Evolutionary conservation across 106 monocot species (phyloP), one percentile per base, ranked within the genome.

Genomic region (Dioscorea alata): DNA sequence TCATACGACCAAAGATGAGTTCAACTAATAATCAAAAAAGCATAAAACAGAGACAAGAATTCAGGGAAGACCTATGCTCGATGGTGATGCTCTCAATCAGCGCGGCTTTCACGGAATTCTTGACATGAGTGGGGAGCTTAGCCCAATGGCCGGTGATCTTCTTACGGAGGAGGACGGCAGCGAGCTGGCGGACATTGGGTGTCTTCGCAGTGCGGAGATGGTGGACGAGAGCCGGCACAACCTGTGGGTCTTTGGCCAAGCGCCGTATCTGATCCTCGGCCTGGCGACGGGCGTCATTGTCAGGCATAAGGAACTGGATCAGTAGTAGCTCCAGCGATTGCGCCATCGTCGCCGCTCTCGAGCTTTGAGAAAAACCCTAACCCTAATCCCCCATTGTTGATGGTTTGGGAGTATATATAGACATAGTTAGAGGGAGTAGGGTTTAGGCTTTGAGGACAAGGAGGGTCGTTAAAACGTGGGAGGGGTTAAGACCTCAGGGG

Each of bases 251-350:
- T 73, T 86, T 91, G 18, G 89, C 82, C 19, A 99, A 75, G 15
- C 97, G 86, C 84, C 75, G 80, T 33, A 95, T 91, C 88, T 91
- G 95, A 56, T 97, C 89, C 86, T 97, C 96, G 70, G 96, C 96
- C 73, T 97, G 92, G 61, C 92, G 75, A 60, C 96, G 76, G 14
- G 89, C 92, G 78, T 97, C 96, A 78, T 92, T 97, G 71, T 97
- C 96, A 54, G 96, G 96, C 96, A 92, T 92, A 63, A 92, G 71
- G 76, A 97, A 89, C 68, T 97, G 96, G 50, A 92, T 89, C 73
- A 92, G 68, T 61, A 97, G 80, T 54, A 92, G 61, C 82, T 97
- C 96, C 76, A 97, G 71, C 31, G 92, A 97, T 67, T 97, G 92
- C 79, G 88, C 81, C 88, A 88, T 88, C 49, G 6, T 42, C 21